Evolutionary conservation across 306 rosid species (phyloP).

Genomic region (Alnus rubra): DNA sequence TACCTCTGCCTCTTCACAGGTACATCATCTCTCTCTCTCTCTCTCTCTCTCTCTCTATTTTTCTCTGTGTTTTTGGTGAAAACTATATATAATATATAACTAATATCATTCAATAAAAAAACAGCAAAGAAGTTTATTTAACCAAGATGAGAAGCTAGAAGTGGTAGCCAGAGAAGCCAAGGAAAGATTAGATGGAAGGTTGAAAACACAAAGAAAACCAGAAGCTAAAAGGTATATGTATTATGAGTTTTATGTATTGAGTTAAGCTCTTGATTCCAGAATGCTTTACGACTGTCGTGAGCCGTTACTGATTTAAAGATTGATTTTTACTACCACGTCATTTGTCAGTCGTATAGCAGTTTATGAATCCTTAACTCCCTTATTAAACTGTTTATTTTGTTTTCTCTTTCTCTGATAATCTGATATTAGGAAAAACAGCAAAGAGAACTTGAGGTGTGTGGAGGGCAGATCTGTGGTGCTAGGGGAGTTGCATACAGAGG

Average conservation of each 20-base stretch:
- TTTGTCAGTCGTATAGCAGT: background rate
- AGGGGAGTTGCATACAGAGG: conserved; percentile 37
- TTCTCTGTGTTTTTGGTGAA: background rate
- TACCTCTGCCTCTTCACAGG: conserved; percentile 43
- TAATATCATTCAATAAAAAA: background rate
- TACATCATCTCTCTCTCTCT: conserved; percentile 5
- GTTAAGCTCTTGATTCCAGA: conserved; percentile 12
- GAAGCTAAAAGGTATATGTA: conserved; percentile 23
- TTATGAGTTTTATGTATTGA: background rate
- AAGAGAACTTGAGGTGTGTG: conserved; percentile 17
- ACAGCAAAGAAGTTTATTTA: conserved; percentile 42
- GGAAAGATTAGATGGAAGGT: conserved; percentile 68
- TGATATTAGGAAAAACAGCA: conserved; percentile 23
- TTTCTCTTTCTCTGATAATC: background rate
- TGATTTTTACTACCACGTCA: too few relatives aligned
- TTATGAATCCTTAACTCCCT: too few relatives aligned
- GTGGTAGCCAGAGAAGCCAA: conserved; percentile 73
- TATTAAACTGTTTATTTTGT: background rate
- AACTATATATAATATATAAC: background rate
- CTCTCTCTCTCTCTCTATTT: too few relatives aligned
- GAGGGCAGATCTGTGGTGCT: conserved; percentile 24
- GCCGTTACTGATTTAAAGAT: too few relatives aligned
- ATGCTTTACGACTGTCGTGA: too few relatives aligned
- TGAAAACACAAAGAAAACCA: conserved; percentile 42
- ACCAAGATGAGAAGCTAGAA: conserved; percentile 59